Conservation (phyloP, 202 grass and related monocot species). For the Miscanthus sacchariflorus region DNA sequence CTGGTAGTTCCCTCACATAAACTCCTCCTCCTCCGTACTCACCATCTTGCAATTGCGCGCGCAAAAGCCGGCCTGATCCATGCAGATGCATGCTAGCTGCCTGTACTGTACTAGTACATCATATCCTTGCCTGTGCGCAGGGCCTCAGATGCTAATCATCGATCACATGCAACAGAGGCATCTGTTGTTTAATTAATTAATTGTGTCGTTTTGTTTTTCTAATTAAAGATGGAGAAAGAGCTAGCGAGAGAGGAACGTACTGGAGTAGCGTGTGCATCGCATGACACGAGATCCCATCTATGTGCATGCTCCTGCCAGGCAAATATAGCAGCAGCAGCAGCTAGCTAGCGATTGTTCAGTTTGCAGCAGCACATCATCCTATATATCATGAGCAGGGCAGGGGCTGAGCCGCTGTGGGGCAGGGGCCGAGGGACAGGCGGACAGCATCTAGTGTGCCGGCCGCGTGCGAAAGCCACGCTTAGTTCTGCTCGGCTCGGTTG, state of each 20-base stretch:
- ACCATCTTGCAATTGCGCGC: not conserved
- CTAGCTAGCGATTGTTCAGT: conserved; percentile 5
- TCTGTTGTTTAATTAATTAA: conserved; percentile 18
- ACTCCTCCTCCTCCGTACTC: not conserved
- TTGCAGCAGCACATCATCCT: not conserved
- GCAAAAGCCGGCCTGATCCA: conserved; percentile 29
- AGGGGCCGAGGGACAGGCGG: not conserved
- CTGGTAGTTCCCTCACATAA: not conserved
- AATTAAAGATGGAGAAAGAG: conserved; percentile 18
- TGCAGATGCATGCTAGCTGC: not conserved
- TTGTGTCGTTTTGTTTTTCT: not conserved
- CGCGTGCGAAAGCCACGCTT: not conserved
- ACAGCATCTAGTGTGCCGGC: not conserved
- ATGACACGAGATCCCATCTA: conserved; percentile 45
- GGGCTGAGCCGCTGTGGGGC: not conserved
- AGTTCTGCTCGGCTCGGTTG: not conserved
- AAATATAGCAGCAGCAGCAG: not conserved
- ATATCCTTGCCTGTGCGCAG: not conserved
- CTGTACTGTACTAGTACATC: too few relatives aligned
- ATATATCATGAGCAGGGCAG: not conserved
- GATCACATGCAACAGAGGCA: conserved; percentile 11
- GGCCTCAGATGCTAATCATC: conserved; percentile 54
- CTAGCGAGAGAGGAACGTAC: not conserved
- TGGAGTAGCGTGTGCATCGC: not conserved
- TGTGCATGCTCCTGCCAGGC: not conserved